Evolutionary conservation across 179 eudicot genomes (phyloP).

Genomic region (Heliamphora pulchella): DNA sequence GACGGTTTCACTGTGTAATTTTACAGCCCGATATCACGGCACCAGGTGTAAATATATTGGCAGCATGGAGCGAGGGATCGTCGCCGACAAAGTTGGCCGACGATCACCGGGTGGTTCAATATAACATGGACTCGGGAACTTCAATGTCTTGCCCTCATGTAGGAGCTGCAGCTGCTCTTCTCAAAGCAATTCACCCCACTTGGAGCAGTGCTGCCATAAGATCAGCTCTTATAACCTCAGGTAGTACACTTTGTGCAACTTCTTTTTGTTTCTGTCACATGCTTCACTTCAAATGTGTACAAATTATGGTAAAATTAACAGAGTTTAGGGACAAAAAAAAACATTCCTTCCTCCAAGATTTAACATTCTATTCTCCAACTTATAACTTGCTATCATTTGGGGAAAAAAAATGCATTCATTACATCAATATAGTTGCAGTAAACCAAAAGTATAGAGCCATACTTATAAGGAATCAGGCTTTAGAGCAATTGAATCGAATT

Average conservation of each 20-base stretch:
- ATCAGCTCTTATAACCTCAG: conserved; percentile 87
- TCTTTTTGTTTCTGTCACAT: not conserved
- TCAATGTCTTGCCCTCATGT: conserved; percentile 99
- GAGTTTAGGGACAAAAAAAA: no score
- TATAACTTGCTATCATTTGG: no score
- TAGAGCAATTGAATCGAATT: no score
- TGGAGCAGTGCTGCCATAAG: conserved; percentile 90
- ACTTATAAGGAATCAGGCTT: no score
- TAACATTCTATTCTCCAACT: no score
- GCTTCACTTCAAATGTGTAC: no score
- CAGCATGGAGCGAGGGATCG: conserved; percentile 84
- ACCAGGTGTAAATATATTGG: conserved; percentile 81
- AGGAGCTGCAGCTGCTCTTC: conserved; percentile 73
- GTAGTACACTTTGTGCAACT: conserved; percentile 25
- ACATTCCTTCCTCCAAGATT: no score
- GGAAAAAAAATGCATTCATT: no score
- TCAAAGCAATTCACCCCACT: conserved; percentile 77
- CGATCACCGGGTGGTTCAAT: conserved; percentile 54
- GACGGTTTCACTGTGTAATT: no score
- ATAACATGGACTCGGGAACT: conserved; percentile 78
- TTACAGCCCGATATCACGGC: conserved; percentile 91
- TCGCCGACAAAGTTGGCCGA: conserved; percentile 51
- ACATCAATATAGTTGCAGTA: no score
- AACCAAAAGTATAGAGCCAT: no score
- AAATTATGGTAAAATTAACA: no score